Base-by-base conservation (phyloP, 805 yeast genomes). In the Candida peoriensis region DNA sequence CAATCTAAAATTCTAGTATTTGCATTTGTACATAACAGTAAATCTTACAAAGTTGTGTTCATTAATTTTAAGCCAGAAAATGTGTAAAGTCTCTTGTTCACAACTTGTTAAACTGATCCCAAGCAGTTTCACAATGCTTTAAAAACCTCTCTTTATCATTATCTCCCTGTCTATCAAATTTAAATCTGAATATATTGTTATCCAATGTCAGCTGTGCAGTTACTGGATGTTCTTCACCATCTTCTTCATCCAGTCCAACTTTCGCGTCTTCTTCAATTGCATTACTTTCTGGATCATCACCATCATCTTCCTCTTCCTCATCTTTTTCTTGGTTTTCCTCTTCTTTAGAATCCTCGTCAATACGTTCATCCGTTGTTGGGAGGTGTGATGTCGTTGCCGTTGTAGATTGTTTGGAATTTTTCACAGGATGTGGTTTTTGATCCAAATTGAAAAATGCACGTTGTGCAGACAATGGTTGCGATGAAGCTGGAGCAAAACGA, bases 401-500 rank as follows among this genome's bases (percentile, higher is more conserved):
- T 14, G 24, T 17, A 14, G 17, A 8, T 18, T 28, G 20, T 16
- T 32, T 33, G 10, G 38, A 23, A 12, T 22, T 18, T 12, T 30
- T 27, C 6, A 15, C 15, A 3, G 34, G 24, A 17, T 41, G 47
- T 20, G 47, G 50, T 38, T 46, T 46, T 15, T 37, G 27, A 10
- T 45, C 48, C n/a, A 52, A 20, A 24, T 52, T 54, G 39, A 70
- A 70, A 34, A 52, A 58, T 33, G 61, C 68, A 16, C 61, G 51
- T 46, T 72, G 75, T 0, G 78, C 70, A 26, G 71, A 63, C 8
- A 72, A 54, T 5, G 78, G 78, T 46, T 73, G 78, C 12, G 76
- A 68, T 18, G 57, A 56, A 26, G 69, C 46, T 9, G 78, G 78
- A 0, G 78, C 78, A 15, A 58, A 62, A 38, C 65, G 61, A 13